Conservation (phyloP, 2,329 filamentous ascomycete species). For the Fusarium ambrosium region DNA sequence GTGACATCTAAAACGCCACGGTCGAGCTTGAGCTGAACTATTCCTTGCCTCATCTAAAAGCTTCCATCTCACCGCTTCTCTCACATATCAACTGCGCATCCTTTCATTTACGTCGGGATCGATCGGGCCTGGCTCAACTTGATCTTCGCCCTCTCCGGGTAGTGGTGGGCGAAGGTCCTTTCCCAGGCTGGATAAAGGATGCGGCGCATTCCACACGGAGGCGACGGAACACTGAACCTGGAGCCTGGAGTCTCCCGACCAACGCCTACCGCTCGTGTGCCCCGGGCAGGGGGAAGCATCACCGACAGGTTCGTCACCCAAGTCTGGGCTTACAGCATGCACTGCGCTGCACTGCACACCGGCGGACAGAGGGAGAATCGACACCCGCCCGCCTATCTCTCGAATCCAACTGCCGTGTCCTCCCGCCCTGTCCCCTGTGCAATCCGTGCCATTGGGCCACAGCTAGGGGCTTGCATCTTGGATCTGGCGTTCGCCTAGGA, state of each 20-base stretch:
- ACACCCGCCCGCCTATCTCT: neutral
- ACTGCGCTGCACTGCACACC: neutral
- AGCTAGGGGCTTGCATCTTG: neutral
- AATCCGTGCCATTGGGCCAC: neutral
- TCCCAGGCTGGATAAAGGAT: conserved; percentile 23
- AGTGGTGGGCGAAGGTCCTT: conserved; percentile 35
- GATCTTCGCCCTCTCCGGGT: conserved; percentile 29
- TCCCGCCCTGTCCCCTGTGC: neutral
- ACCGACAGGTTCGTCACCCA: neutral
- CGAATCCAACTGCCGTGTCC: conserved; percentile 1
- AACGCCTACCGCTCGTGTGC: neutral
- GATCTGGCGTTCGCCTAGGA: neutral
- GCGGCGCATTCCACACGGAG: conserved; percentile 31
- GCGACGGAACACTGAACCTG: conserved; percentile 1
- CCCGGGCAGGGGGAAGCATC: conserved; percentile 22
- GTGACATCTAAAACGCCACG: neutral
- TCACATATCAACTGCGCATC: conserved; percentile 9
- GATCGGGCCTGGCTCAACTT: conserved; percentile 12
- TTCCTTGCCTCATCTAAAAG: neutral
- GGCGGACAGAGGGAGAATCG: conserved; percentile 3
- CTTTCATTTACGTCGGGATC: conserved; percentile 8
- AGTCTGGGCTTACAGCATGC: neutral
- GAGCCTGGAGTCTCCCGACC: neutral
- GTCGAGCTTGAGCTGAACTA: conserved; percentile 2
- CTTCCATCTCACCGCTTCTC: conserved; percentile 34